A percentile compares a stretch with the other conserved stretches of the same genome.
These are phyloP conservation scores for Hanseniaspora occidentalis DNA, from an alignment of 805 yeast species.

Conservation along the genomic window DNA sequence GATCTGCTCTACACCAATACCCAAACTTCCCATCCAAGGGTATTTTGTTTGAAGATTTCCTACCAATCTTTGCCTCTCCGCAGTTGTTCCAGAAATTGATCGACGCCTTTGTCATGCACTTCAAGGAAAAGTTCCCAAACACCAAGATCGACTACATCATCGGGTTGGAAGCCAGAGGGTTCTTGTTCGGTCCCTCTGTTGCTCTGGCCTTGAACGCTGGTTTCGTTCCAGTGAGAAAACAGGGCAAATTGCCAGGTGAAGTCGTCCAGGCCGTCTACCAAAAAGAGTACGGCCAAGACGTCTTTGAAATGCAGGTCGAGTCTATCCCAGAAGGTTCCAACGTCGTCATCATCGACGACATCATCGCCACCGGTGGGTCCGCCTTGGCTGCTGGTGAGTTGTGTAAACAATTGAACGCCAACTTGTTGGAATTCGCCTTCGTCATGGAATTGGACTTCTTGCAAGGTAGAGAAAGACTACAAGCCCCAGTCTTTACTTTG, in stretches of 20 bases:
- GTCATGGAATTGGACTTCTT: slow-evolving; percentile 92
- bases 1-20: slow-evolving; percentile 55
- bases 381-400: slow-evolving; percentile 90
- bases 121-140: slow-evolving; percentile 41
- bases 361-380: slow-evolving; percentile 96
- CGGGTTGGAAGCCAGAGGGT: slow-evolving; percentile 95
- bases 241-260: slow-evolving; percentile 90
- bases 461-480: slow-evolving; percentile 81
- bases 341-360: slow-evolving; percentile 86
- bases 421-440: slow-evolving; percentile 69
- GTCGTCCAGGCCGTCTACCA: slow-evolving; percentile 55
- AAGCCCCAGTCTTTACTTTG: slow-evolving; percentile 81
- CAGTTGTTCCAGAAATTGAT: slow-evolving; percentile 67
- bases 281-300: slow-evolving; percentile 91
- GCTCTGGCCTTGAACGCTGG: slow-evolving; percentile 85
- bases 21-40: slow-evolving; percentile 94
- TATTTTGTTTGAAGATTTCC: slow-evolving; percentile 85
- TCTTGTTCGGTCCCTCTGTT: slow-evolving; percentile 88
- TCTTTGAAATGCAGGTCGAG: slow-evolving; percentile 76
- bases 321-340: slow-evolving; percentile 70
- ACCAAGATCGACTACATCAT: slow-evolving; percentile 75
- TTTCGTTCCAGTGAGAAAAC: slow-evolving; percentile 90
- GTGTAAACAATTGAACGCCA: slow-evolving; percentile 52
- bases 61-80: slow-evolving; percentile 86
- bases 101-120: slow-evolving; percentile 65